Evolutionary conservation across 192 early-diverging fungal genomes (phyloP).

Genomic region (Geranomyces michiganensis): DNA sequence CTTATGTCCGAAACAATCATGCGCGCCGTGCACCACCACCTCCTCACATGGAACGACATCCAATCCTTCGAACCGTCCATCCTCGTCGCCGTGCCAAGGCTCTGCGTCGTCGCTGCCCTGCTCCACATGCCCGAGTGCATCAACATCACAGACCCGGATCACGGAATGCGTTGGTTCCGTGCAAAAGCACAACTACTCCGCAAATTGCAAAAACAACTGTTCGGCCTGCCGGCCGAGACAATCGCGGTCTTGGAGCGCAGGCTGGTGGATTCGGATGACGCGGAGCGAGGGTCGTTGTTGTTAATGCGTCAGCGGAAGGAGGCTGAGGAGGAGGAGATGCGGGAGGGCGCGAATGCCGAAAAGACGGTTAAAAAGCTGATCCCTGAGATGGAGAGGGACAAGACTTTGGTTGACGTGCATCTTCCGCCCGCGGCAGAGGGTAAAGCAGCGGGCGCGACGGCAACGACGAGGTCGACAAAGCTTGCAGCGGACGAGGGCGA

Average conservation of each 20-base stretch:
- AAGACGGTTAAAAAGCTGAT: not conserved
- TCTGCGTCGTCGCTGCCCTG: conserved; percentile 62
- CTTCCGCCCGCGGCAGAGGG: not conserved
- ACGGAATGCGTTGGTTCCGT: conserved; percentile 66
- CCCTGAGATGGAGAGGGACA: not conserved
- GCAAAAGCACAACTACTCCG: conserved; percentile 36
- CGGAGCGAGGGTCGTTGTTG: not conserved
- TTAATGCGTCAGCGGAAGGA: not conserved
- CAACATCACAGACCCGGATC: conserved; percentile 56
- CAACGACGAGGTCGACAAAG: not conserved
- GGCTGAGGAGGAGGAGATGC: not conserved
- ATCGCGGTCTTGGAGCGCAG: conserved; percentile 28
- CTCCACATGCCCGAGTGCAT: conserved; percentile 57
- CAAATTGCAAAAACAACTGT: not conserved
- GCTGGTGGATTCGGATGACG: conserved; percentile 28
- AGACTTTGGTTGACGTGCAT: not conserved
- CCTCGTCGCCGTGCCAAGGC: conserved; percentile 62
- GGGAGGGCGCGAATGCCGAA: not conserved
- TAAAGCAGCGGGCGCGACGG: too few species aligned
- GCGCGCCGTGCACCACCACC: conserved; percentile 35
- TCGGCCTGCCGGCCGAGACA: not conserved
- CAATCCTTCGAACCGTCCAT: conserved; percentile 60
- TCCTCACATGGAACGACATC: conserved; percentile 49
- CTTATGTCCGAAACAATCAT: conserved; percentile 67
- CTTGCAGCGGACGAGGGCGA: not conserved